A percentile compares a stretch with the other conserved stretches of the same genome.
Conservation (phyloP, 2,329 filamentous ascomycete species). For the Trichoderma brevicompactum region DNA sequence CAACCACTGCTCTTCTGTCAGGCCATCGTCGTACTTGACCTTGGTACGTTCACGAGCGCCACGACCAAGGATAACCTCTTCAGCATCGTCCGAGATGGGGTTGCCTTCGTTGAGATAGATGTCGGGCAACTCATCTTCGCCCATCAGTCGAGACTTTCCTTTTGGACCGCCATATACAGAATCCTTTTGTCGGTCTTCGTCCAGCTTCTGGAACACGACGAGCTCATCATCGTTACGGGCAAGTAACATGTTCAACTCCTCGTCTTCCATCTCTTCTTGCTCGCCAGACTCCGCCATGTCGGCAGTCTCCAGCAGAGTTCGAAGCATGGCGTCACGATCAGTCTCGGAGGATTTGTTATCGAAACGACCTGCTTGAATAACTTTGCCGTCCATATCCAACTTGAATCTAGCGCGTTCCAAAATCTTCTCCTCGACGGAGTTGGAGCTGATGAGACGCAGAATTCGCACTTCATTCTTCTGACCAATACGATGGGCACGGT, state of each 20-base stretch:
- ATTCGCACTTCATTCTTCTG: conserved; percentile 99
- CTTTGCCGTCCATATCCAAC: conserved; percentile 98
- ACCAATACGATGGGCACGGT: conserved; percentile 99
- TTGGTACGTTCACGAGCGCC: conserved; percentile 93
- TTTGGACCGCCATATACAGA: conserved; percentile 74
- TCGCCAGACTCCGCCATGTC: conserved; percentile 71
- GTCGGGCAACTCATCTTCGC: conserved; percentile 86
- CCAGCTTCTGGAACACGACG: conserved; percentile 76
- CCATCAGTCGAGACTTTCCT: conserved; percentile 77
- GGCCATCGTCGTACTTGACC: conserved; percentile 93
- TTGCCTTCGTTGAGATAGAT: conserved; percentile 91
- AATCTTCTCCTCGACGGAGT: conserved; percentile 98
- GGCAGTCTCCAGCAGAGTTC: conserved; percentile 87
- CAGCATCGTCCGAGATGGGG: conserved; percentile 76
- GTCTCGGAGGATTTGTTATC: conserved; percentile 99
- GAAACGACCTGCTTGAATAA: conserved; percentile 98
- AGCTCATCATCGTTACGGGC: conserved; percentile 86
- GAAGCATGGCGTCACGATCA: conserved; percentile 94
- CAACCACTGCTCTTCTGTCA: conserved; percentile 98
- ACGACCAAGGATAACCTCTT: conserved; percentile 77
- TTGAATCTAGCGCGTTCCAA: conserved; percentile 96
- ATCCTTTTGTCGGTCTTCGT: conserved; percentile 70
- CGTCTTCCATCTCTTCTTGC: conserved; percentile 97
- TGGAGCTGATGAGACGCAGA: conserved; percentile 90
- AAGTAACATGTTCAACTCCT: conserved; percentile 93